These are phyloP conservation scores for Diaporthe sp. DNA, from an alignment of 2,329 filamentous ascomycete genomes.

Conservation along the genomic window DNA sequence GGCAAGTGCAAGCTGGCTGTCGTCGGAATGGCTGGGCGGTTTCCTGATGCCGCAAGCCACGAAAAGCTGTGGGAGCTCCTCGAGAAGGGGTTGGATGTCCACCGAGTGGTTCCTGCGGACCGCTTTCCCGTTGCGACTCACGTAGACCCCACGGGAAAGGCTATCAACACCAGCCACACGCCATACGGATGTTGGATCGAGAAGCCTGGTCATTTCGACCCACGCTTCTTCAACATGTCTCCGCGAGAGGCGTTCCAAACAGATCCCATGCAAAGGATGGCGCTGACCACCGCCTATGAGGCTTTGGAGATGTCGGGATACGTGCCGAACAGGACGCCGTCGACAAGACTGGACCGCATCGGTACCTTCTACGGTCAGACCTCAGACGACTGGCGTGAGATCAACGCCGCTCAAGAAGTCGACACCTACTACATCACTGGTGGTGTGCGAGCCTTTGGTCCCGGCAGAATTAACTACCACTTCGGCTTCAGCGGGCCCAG, in stretches of 20 bases:
- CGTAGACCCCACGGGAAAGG: slow-evolving; percentile 77
- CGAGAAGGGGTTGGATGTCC: slow-evolving; percentile 79
- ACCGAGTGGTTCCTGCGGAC: slow-evolving; percentile 73
- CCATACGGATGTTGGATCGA: slow-evolving; percentile 81
- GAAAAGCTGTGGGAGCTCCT: slow-evolving; percentile 82
- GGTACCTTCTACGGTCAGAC: slow-evolving; percentile 82
- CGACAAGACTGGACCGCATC: slow-evolving; percentile 71
- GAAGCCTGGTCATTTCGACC: slow-evolving; percentile 81
- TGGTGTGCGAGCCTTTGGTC: slow-evolving; percentile 53
- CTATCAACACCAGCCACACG: slow-evolving; percentile 80
- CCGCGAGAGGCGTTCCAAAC: slow-evolving; percentile 83
- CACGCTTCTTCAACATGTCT: slow-evolving; percentile 90
- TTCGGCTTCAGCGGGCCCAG: slow-evolving; percentile 82
- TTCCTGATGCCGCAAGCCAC: slow-evolving; percentile 77
- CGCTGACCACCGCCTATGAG: slow-evolving; percentile 81
- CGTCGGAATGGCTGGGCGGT: slow-evolving; percentile 83
- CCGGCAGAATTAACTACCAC: slow-evolving; percentile 77
- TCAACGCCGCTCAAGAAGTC: slow-evolving; percentile 77
- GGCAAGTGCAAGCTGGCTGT: slow-evolving; percentile 81
- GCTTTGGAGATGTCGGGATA: slow-evolving; percentile 85
- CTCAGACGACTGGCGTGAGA: slow-evolving; percentile 81
- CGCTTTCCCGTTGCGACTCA: slow-evolving; percentile 80
- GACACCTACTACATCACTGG: slow-evolving; percentile 65
- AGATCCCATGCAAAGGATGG: slow-evolving; percentile 83
- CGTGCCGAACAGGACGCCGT: slow-evolving; percentile 78